Evolutionary conservation across 106 monocot genomes (phyloP), one percentile per base, ranked within the genome.

Genomic region (Phalaenopsis equestris): DNA sequence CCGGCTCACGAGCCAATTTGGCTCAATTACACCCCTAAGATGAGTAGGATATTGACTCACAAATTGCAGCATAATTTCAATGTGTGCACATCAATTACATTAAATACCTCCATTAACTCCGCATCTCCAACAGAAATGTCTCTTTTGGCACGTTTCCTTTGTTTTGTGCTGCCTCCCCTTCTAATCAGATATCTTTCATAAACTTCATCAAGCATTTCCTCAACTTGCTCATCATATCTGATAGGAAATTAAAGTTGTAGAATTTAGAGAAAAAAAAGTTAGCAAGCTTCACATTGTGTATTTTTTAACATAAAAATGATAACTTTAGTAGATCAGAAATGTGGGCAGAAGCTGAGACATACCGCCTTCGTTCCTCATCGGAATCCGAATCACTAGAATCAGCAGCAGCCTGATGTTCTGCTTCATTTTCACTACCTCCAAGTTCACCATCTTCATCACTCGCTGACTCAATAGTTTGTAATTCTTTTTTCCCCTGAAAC

Each of bases 311-410:
- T 52, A 6, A 12, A 30, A 64, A 21, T 64, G 64, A n/a, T 64
- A 64, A 1, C 23, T 52, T 38, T 38, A 70, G 38, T 2, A 39
- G 38, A 70, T 70, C 70, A 37, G 21, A 64, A 24, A 64, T n/a
- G 24, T 64, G 8, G 64, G 64, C 24, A 72, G 11, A 67, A 81
- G 16, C 17, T 19, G 3, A 74, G 24, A 52, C 57, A 80, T 82
- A 97, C 96, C 90, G 74, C 81, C 12, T 83, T 37, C 86, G 84
- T 81, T 97, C 94, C 77, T 90, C 92, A 52, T 97, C 96, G 76
- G 92, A 89, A 70, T 94, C 92, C 77, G 86, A 77, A 56, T 89
- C 91, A 81, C 85, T 78, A 11, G 55, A 81, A 84, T 87, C 80
- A 49, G 47, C 73, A 39, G 68, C 70, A 57, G 11, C 85, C 73